Evolutionary conservation across 2,329 filamentous ascomycete species (phyloP).

Genomic region (Pseudogymnoascus sp.): DNA sequence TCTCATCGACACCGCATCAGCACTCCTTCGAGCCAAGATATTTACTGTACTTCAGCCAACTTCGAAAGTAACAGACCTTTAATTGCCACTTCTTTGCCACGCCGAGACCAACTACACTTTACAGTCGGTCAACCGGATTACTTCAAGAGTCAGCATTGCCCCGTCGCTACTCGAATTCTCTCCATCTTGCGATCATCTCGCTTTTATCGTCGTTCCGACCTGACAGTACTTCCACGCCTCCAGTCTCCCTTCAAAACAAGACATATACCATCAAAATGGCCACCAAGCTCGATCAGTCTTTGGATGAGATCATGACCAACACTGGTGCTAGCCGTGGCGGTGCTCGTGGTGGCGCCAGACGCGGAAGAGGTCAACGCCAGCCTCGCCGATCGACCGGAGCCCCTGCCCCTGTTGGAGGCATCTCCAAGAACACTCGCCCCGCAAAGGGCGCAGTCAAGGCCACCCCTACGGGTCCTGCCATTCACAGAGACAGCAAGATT

Average conservation of each 20-base stretch:
- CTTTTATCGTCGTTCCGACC: constrained; percentile 25
- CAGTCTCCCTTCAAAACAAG: constrained; percentile 18
- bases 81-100: constrained; percentile 23
- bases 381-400: constrained; percentile 29
- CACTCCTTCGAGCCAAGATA: constrained; percentile 1
- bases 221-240: constrained; percentile 24
- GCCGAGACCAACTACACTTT: constrained; percentile 22
- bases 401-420: constrained; percentile 71
- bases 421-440: constrained; percentile 66
- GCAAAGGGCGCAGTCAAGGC: constrained; percentile 55
- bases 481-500: constrained; percentile 81
- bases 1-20: constrained; percentile 7
- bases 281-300: constrained; percentile 91
- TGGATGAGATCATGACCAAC: constrained; percentile 92
- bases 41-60: constrained; percentile 8
- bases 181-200: constrained; percentile 21
- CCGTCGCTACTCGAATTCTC: constrained; percentile 18
- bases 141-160: constrained; percentile 24
- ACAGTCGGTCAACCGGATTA: constrained; percentile 20
- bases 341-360: constrained; percentile 34
- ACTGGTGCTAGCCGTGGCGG: constrained; percentile 14
- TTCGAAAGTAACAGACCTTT: constrained; percentile 17
- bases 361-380: constrained; percentile 36
- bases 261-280: constrained; percentile 56
- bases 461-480: constrained; percentile 56